Percentiles rank a stretch among this genome's conserved stretches.
Evolutionary conservation across 192 early-diverging fungal species (phyloP).

Genomic region (Cladochytrium replicatum): DNA sequence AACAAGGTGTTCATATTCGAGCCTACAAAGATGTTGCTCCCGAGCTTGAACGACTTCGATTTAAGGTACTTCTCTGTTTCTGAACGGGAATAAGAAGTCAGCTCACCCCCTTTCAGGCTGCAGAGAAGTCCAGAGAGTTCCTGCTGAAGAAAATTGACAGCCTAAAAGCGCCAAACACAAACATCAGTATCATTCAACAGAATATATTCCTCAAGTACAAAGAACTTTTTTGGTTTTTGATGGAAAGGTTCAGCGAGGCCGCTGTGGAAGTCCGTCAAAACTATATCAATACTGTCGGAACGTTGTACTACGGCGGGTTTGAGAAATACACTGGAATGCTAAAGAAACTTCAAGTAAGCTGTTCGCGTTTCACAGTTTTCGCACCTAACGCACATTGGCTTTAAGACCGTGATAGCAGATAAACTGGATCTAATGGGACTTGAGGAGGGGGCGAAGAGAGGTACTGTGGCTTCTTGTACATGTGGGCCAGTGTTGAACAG

Average conservation of each 20-base stretch:
- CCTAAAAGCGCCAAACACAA: slow-evolving; percentile 81
- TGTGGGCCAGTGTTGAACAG: not conserved
- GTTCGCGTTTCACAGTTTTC: slow-evolving; percentile 1
- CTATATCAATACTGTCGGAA: slow-evolving; percentile 74
- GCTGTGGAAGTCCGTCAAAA: slow-evolving; percentile 77
- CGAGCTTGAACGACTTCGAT: slow-evolving; percentile 79
- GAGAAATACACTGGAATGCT: slow-evolving; percentile 75
- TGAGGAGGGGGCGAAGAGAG: slow-evolving; percentile 68
- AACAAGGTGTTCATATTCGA: slow-evolving; percentile 63
- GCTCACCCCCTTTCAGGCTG: slow-evolving; percentile 37
- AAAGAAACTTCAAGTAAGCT: slow-evolving; percentile 60
- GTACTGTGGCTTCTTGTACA: slow-evolving; percentile 19
- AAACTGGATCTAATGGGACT: slow-evolving; percentile 73
- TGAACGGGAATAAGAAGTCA: not conserved
- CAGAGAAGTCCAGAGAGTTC: slow-evolving; percentile 79
- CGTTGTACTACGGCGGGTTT: slow-evolving; percentile 85
- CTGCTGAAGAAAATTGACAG: slow-evolving; percentile 77
- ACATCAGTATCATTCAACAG: slow-evolving; percentile 86
- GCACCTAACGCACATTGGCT: not conserved
- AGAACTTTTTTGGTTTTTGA: slow-evolving; percentile 81
- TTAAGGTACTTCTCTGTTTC: slow-evolving; percentile 41
- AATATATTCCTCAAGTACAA: slow-evolving; percentile 86
- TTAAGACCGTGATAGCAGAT: slow-evolving; percentile 60
- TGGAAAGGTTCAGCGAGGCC: slow-evolving; percentile 77
- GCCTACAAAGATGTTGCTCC: slow-evolving; percentile 82